Conservation (phyloP, 371 early-diverging fungal species). For the Mortierella sp. region DNA sequence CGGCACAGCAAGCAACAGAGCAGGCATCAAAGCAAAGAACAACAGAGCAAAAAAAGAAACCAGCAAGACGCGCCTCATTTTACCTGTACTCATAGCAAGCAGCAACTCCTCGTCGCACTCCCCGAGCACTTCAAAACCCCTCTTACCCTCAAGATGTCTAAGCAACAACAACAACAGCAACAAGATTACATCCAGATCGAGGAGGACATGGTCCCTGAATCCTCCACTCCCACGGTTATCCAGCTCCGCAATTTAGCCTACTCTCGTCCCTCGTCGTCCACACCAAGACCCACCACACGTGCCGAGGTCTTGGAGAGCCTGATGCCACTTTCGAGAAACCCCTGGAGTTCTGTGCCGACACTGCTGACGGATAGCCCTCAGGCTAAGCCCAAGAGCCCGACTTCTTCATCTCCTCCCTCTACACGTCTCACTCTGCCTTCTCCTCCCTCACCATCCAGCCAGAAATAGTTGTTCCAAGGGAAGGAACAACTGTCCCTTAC, state of each 20-base stretch:
- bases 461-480: not conserved
- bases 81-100: too few relatives aligned
- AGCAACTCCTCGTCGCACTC: not conserved
- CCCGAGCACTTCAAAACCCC: not conserved
- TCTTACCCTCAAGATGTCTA: not conserved
- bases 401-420: not conserved
- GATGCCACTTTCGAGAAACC: conserved; percentile 19
- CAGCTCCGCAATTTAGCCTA: conserved; percentile 29
- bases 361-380: not conserved
- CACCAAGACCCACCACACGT: conserved; percentile 5
- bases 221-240: conserved; percentile 4
- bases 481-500: too few relatives aligned
- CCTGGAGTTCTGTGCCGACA: conserved; percentile 10
- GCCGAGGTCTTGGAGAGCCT: conserved; percentile 20
- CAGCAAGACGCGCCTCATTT: too few relatives aligned
- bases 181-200: conserved; percentile 26
- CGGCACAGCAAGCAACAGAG: not conserved
- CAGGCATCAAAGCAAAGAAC: not conserved
- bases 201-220: conserved; percentile 9
- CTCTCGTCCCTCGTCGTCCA: conserved; percentile 3
- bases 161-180: not conserved
- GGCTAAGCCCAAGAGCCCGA: not conserved
- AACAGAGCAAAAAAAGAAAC: too few relatives aligned
- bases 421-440: not conserved
- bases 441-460: not conserved